A percentile compares a stretch with the other conserved stretches of the same genome.
Conservation (phyloP, 805 yeast genomes). For the Saccharomycopsis lassenensis region DNA sequence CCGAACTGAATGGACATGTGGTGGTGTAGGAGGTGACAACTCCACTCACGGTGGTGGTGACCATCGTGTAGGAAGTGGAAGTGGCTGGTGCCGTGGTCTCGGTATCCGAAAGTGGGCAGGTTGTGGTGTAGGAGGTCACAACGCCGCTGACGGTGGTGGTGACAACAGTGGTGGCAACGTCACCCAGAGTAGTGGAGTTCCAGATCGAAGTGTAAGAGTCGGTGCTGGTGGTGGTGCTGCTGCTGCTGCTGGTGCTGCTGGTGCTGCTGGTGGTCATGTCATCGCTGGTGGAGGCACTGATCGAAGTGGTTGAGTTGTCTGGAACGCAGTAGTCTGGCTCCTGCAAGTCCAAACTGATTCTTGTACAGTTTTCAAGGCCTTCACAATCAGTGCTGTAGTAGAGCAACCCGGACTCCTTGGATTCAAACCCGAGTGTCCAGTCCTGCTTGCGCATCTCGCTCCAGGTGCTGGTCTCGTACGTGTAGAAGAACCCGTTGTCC, state of each 20-base stretch:
- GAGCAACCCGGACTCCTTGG: too few relatives aligned
- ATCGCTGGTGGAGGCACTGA: too few relatives aligned
- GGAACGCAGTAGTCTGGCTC: neutral
- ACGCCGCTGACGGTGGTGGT: constrained; percentile 4
- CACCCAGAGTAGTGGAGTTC: constrained; percentile 1
- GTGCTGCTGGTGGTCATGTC: too few relatives aligned
- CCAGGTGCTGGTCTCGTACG: constrained; percentile 5
- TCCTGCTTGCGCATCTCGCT: constrained; percentile 2
- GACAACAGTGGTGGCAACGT: constrained; percentile 3
- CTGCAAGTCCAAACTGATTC: neutral
- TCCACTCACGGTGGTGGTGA: constrained; percentile 6
- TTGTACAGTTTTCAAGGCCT: constrained; percentile 13
- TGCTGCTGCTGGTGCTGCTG: too few relatives aligned
- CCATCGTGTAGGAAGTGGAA: neutral
- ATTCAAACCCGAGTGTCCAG: constrained; percentile 5
- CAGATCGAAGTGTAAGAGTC: neutral
- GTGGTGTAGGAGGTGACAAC: constrained; percentile 10
- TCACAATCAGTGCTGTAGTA: constrained; percentile 13
- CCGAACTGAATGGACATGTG: constrained; percentile 4
- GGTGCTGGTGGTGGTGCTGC: neutral
- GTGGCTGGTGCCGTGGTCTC: constrained; percentile 1
- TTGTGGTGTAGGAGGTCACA: constrained; percentile 9
- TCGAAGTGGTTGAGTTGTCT: too few relatives aligned
- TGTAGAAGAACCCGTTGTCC: constrained; percentile 12
- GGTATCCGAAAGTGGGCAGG: neutral